phyloP scores from a whole-genome alignment of 306 rosid species.

The Pterocarpus macrocarpus region DNA sequence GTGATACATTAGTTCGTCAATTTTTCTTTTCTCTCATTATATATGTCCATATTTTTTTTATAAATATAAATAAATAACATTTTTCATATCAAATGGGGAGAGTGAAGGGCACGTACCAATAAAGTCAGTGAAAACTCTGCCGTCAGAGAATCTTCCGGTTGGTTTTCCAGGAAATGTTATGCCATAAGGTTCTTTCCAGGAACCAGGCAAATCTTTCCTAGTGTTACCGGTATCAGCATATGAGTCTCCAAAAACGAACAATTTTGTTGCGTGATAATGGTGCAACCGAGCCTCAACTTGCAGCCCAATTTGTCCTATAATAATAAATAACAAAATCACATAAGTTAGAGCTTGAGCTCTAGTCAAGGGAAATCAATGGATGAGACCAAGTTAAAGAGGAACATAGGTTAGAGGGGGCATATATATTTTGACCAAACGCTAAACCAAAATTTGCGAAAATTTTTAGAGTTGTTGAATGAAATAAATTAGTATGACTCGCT shows the following conservation, averaged over 20 bases:
- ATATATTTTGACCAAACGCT: too few relatives aligned
- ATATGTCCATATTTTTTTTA: too few relatives aligned
- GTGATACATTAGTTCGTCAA: too few relatives aligned
- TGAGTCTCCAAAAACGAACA: slow-evolving; percentile 50
- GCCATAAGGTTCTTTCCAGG: slow-evolving; percentile 46
- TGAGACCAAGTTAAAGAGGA: neutral
- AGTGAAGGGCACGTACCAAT: slow-evolving; percentile 24
- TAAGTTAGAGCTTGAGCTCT: neutral
- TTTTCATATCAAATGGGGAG: neutral
- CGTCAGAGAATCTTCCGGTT: slow-evolving; percentile 45
- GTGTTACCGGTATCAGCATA: slow-evolving; percentile 45
- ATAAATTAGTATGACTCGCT: too few relatives aligned
- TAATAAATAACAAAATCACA: neutral
- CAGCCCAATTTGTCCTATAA: slow-evolving; percentile 24
- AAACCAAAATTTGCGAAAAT: neutral
- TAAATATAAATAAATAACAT: neutral
- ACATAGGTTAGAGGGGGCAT: too few relatives aligned
- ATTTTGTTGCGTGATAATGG: neutral
- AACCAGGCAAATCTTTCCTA: neutral
- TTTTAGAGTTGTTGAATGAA: too few relatives aligned
- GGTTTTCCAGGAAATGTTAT: slow-evolving; percentile 41
- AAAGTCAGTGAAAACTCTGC: slow-evolving; percentile 39
- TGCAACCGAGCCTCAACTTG: slow-evolving; percentile 39
- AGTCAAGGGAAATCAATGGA: neutral
- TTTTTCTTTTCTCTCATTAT: too few relatives aligned